Percentiles rank a stretch among this genome's conserved stretches.
Conservation (phyloP, 2,329 filamentous ascomycete genomes). For the Arthrinium phaeospermum region DNA sequence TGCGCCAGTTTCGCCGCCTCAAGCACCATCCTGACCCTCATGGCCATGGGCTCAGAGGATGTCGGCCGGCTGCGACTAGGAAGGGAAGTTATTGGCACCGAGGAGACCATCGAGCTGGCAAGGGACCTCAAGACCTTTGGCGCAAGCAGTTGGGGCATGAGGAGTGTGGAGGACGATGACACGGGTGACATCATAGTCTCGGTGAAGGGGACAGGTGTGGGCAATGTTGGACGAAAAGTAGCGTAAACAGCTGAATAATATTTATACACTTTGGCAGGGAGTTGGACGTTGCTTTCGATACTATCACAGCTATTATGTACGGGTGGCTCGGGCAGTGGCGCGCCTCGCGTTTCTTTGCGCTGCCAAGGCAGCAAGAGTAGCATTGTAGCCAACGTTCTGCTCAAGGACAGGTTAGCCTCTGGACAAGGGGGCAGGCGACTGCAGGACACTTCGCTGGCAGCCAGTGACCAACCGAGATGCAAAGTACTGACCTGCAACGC, state of each 20-base stretch:
- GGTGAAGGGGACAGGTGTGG: slow-evolving; percentile 90
- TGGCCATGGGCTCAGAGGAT: slow-evolving; percentile 98
- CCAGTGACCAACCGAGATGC: not conserved
- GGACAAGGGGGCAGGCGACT: not conserved
- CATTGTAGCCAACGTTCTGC: slow-evolving; percentile 60
- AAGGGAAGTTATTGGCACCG: slow-evolving; percentile 79
- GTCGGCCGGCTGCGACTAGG: slow-evolving; percentile 86
- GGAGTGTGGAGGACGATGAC: slow-evolving; percentile 72
- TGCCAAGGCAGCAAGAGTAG: slow-evolving; percentile 58
- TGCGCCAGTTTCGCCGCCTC: slow-evolving; percentile 77
- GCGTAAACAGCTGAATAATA: slow-evolving; percentile 47
- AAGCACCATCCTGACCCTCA: slow-evolving; percentile 79
- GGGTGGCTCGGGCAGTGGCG: slow-evolving; percentile 33
- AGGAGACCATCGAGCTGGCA: slow-evolving; percentile 79
- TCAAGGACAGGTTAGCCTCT: not conserved
- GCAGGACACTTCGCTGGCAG: not conserved
- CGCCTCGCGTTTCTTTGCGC: slow-evolving; percentile 49
- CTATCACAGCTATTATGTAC: slow-evolving; percentile 22
- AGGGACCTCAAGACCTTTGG: slow-evolving; percentile 90
- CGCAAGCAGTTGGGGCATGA: slow-evolving; percentile 86
- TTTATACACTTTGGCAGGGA: slow-evolving; percentile 33
- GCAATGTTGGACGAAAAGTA: slow-evolving; percentile 93
- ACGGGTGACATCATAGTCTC: slow-evolving; percentile 81
- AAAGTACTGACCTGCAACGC: slow-evolving; percentile 41
- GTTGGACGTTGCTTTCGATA: slow-evolving; percentile 8